A percentile compares a stretch with the other conserved stretches of the same genome.
Conservation (phyloP, 768 basidiomycete genomes). For the Asterophora parasitica region DNA sequence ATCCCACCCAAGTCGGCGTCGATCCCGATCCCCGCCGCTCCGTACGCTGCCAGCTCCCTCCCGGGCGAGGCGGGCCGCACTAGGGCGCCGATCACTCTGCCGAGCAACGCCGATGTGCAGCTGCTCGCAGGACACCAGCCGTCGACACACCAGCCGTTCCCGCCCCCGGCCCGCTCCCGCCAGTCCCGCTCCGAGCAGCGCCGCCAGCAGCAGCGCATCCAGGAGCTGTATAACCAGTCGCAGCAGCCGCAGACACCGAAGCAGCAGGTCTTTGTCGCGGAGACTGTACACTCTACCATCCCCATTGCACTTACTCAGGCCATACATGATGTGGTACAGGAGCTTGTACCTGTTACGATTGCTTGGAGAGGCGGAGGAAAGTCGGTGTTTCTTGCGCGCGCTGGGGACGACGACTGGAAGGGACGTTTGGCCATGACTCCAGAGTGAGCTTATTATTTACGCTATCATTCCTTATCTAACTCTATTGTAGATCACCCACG, state of each 20-base stretch:
- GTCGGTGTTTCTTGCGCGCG: conserved; percentile 62
- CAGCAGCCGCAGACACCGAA: conserved; percentile 6
- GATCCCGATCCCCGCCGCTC: conserved; percentile 34
- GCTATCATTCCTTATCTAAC: too few species aligned
- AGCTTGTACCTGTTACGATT: conserved; percentile 46
- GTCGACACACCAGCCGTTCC: conserved; percentile 23
- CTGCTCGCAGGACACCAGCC: conserved; percentile 15
- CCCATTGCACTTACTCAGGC: conserved; percentile 46
- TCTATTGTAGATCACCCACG: conserved; percentile 23
- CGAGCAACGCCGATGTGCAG: conserved; percentile 27
- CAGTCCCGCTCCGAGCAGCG: conserved; percentile 35
- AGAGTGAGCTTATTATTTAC: too few species aligned
- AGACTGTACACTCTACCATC: conserved; percentile 60
- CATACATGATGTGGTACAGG: conserved; percentile 21
- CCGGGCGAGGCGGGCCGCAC: conserved; percentile 22
- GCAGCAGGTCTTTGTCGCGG: conserved; percentile 40
- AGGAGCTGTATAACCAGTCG: conserved; percentile 38
- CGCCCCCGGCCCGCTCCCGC: conserved; percentile 13
- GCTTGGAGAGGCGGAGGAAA: conserved; percentile 63
- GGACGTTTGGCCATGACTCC: conserved; percentile 60
- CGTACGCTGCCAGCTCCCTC: conserved; percentile 17
- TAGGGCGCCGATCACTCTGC: conserved; percentile 22
- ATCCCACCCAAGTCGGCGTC: conserved; percentile 28
- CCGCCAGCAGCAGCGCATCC: conserved; percentile 33
- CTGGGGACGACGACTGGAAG: conserved; percentile 75